These are phyloP conservation scores for Leucocoprinus sp. DNA, from an alignment of 768 basidiomycete genomes.

Conservation along the genomic window DNA sequence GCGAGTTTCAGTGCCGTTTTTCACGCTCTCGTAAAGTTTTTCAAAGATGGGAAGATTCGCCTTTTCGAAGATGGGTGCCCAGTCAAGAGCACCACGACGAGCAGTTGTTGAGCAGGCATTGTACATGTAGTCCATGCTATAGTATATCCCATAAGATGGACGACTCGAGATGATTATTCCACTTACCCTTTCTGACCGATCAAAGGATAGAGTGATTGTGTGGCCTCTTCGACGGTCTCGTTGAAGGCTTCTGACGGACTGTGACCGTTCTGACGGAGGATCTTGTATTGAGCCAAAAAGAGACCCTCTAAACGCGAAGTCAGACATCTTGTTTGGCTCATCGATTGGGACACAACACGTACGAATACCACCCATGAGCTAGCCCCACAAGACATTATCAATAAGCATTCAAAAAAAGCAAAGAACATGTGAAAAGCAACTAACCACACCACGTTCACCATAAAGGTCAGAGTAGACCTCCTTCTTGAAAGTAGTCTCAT, in stretches of 20 bases:
- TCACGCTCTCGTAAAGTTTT: slow-evolving; percentile 89
- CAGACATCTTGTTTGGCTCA: not conserved
- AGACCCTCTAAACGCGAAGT: slow-evolving; percentile 75
- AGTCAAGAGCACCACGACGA: slow-evolving; percentile 97
- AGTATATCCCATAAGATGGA: not conserved
- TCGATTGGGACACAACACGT: slow-evolving; percentile 22
- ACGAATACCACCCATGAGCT: slow-evolving; percentile 98
- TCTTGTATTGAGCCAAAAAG: slow-evolving; percentile 98
- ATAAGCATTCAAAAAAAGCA: slow-evolving; percentile 6
- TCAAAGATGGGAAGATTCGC: slow-evolving; percentile 94
- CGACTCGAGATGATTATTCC: not conserved
- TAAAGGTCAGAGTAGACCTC: slow-evolving; percentile 99
- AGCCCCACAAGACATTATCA: slow-evolving; percentile 10
- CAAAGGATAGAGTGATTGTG: slow-evolving; percentile 94
- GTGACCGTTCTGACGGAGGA: slow-evolving; percentile 94
- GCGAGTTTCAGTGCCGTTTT: slow-evolving; percentile 93
- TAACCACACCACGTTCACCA: slow-evolving; percentile 97
- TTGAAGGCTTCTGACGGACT: slow-evolving; percentile 98
- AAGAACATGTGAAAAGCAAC: slow-evolving; percentile 25
- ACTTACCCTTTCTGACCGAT: slow-evolving; percentile 88
- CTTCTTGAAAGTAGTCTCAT: slow-evolving; percentile 99
- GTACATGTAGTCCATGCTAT: slow-evolving; percentile 99
- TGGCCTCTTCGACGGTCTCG: slow-evolving; percentile 99
- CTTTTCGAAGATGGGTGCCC: slow-evolving; percentile 95
- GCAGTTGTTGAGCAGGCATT: slow-evolving; percentile 98